These are phyloP conservation scores for Euphorbia peplus DNA, from an alignment of 345 rosid species.

Conservation along the genomic window DNA sequence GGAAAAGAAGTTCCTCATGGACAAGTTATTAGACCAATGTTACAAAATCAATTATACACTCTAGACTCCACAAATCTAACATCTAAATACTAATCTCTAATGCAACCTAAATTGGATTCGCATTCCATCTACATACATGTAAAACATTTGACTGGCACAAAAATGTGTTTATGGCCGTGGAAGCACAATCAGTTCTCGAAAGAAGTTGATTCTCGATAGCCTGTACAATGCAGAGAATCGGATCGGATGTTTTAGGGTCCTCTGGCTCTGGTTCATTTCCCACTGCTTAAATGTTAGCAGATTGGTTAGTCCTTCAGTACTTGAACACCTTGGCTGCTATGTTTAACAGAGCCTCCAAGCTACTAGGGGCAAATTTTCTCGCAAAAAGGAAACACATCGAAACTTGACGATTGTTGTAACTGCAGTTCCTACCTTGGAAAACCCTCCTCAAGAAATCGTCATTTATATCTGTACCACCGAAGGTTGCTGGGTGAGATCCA, in stretches of 20 bases:
- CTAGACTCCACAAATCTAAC: too few relatives aligned
- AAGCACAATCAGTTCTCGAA: background rate
- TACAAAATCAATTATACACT: background rate
- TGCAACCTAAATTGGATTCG: constrained; percentile 6
- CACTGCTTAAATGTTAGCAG: too few relatives aligned
- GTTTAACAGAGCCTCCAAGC: constrained; percentile 62
- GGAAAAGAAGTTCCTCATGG: background rate
- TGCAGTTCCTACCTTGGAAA: constrained; percentile 40
- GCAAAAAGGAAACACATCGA: constrained; percentile 63
- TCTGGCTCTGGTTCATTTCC: background rate
- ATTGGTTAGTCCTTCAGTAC: constrained; percentile 12
- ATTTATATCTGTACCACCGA: constrained; percentile 64
- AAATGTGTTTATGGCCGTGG: background rate
- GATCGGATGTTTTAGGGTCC: constrained; percentile 2
- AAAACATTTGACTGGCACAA: constrained; percentile 6
- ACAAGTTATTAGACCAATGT: background rate
- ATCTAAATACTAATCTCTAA: background rate
- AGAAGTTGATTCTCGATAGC: background rate
- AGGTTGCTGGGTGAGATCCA: constrained; percentile 89
- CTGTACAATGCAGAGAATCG: constrained; percentile 11
- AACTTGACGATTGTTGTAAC: constrained; percentile 47
- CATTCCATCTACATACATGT: constrained; percentile 21
- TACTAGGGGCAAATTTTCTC: constrained; percentile 78
- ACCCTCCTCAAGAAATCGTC: constrained; percentile 58
- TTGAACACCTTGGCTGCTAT: constrained; percentile 49